These are phyloP conservation scores for Centrapalus pauciflorus DNA, from an alignment of 129 eudicot species.

Conservation along the genomic window DNA sequence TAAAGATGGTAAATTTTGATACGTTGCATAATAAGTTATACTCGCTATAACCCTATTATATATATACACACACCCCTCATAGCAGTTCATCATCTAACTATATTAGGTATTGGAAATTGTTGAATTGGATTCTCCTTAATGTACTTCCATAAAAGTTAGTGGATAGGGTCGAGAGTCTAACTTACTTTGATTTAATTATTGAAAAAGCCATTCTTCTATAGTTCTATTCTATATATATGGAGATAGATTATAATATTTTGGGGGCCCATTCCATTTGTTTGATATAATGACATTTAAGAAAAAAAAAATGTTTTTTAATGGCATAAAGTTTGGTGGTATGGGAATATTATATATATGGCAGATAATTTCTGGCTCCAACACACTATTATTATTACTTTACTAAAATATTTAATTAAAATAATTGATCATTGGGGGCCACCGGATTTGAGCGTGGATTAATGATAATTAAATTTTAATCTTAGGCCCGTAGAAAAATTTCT, in stretches of 20 bases:
- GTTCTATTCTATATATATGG: too few species aligned
- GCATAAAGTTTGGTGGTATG: constrained; percentile 12
- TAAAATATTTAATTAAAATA: constrained; percentile 5
- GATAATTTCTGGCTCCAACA: constrained; percentile 21
- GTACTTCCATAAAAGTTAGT: constrained; percentile 32
- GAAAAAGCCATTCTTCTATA: constrained; percentile 21
- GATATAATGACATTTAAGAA: constrained; percentile 2
- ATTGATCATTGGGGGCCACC: constrained; percentile 17
- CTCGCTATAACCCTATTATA: too few species aligned
- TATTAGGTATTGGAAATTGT: constrained; percentile 26
- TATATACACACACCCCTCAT: too few species aligned
- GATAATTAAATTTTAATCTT: constrained; percentile 13
- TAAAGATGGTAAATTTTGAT: too few species aligned
- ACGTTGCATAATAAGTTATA: too few species aligned
- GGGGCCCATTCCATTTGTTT: constrained; percentile 17
- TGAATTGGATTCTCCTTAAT: constrained; percentile 33
- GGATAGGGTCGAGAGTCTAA: constrained; percentile 36
- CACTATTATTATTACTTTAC: background rate
- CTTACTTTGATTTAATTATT: constrained; percentile 22
- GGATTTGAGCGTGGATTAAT: constrained; percentile 13
- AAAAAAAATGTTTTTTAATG: background rate
- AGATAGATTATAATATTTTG: background rate
- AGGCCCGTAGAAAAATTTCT: constrained; percentile 1
- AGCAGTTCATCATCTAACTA: constrained; percentile 24
- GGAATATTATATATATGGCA: constrained; percentile 22